These are phyloP conservation scores for Cladophialophora bantiana DNA, from an alignment of 2,329 filamentous ascomycete genomes.

Conservation along the genomic window DNA sequence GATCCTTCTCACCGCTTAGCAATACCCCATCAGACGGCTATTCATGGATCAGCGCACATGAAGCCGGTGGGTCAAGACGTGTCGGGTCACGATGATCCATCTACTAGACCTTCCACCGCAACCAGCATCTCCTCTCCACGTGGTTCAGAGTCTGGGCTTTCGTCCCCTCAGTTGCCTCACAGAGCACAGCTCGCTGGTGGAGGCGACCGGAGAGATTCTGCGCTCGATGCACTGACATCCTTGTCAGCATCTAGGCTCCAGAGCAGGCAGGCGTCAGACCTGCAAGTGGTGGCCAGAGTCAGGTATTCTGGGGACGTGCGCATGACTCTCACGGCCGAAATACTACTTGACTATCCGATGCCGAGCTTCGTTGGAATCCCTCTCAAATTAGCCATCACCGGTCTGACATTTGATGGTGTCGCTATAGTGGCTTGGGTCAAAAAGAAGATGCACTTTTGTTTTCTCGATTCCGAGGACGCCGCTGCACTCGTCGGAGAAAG, in stretches of 20 bases:
- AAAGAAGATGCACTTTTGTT: constrained; percentile 89
- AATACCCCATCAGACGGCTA: background rate
- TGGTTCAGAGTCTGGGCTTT: constrained; percentile 34
- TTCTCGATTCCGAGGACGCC: constrained; percentile 90
- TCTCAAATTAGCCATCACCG: constrained; percentile 92
- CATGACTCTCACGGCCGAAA: constrained; percentile 90
- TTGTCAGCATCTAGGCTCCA: constrained; percentile 63
- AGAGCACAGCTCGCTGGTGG: constrained; percentile 15
- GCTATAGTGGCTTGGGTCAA: constrained; percentile 91
- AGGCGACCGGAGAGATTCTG: constrained; percentile 26
- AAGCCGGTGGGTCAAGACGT: constrained; percentile 27
- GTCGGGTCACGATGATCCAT: constrained; percentile 47
- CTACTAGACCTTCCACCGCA: constrained; percentile 54
- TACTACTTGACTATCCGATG: constrained; percentile 97
- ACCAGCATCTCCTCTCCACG: constrained; percentile 38
- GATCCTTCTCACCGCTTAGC: constrained; percentile 3
- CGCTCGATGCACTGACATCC: constrained; percentile 35
- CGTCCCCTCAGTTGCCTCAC: constrained; percentile 32
- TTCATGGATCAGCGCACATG: background rate
- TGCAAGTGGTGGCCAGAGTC: constrained; percentile 91
- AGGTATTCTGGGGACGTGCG: constrained; percentile 87
- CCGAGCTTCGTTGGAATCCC: constrained; percentile 96
- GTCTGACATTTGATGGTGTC: constrained; percentile 92
- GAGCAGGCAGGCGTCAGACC: constrained; percentile 81
- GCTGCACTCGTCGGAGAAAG: constrained; percentile 70